These are phyloP conservation scores for Abortiporus biennis DNA, from an alignment of 1,284 basidiomycete species.

Conservation along the genomic window DNA sequence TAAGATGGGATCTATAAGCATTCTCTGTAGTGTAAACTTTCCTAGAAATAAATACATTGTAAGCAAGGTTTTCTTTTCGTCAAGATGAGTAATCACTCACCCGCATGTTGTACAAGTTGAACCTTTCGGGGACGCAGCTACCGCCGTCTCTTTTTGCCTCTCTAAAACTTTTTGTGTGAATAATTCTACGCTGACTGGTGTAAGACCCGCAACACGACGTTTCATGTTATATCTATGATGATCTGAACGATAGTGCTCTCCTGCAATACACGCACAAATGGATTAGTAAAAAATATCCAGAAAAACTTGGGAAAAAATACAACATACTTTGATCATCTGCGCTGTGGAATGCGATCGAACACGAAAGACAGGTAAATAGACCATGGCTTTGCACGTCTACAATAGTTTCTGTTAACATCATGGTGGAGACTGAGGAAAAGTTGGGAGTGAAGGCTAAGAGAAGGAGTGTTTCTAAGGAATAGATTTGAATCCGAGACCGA, in stretches of 20 bases:
- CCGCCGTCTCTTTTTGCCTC: conserved; percentile 65
- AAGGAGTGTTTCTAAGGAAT: too few species aligned
- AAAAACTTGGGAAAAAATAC: background rate
- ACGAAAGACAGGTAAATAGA: conserved; percentile 91
- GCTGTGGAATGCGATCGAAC: conserved; percentile 82
- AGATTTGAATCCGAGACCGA: too few species aligned
- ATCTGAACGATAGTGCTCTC: conserved; percentile 90
- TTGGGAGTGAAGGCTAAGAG: too few species aligned
- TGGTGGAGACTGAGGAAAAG: too few species aligned
- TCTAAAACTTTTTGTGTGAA: conserved; percentile 94
- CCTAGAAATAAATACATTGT: conserved; percentile 35
- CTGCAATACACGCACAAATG: conserved; percentile 28
- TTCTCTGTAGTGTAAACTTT: conserved; percentile 90
- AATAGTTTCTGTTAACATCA: too few species aligned
- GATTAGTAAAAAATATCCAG: conserved; percentile 5
- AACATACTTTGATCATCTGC: conserved; percentile 80
- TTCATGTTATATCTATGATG: conserved; percentile 99
- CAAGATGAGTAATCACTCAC: too few species aligned
- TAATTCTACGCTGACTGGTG: conserved; percentile 73
- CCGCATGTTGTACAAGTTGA: conserved; percentile 78
- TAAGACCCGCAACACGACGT: conserved; percentile 86
- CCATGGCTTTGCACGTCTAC: conserved; percentile 4
- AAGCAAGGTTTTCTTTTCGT: too few species aligned
- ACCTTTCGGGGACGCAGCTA: conserved; percentile 58
- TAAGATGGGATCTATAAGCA: conserved; percentile 83